Base-by-base conservation (phyloP, 768 basidiomycete genomes). In the Holtermanniella nyarrowii region DNA sequence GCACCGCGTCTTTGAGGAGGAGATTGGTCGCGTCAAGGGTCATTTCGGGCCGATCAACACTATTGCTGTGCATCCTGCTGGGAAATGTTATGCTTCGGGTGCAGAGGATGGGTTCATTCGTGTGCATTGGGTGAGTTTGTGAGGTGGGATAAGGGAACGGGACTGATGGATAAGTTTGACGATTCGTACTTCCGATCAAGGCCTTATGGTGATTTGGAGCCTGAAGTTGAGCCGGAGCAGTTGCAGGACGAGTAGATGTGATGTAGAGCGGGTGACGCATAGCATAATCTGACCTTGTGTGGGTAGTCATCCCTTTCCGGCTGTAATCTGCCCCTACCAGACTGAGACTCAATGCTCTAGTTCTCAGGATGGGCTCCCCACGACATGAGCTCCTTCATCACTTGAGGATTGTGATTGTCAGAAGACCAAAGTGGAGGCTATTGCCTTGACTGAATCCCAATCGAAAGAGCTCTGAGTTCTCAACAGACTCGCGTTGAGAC, bases 1-100 rank as follows among this genome's bases (percentile, higher is more conserved):
- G 89, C 93, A 99, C 77, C 88, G 85, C 61, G 77, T 93, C 31
- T 86, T 93, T 62, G 90, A 93, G 73, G 90, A 95, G 76, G 93
- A 97, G 70, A 85, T 97, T 49, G 90, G 93, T 16, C 82, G 91
- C 11, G 91, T 99, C 41, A 91, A 90, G 71, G 95, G 95, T 12
- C 93, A 97, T 72, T 99, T 97, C 55, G 69, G 68, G 41, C 69
- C 58, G 25, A 55, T 57, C 22, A 63, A 53, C 62, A 97, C 90
- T 3, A 84, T 99, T 56, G 91, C 91, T 26, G 83, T 90, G 1
- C 88, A 95, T 63, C 93, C 95, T 12, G 76, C 79, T 42, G 90
- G 91, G 18, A 86, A 81, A 26, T 78, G 78, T 40, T 99, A 90
- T 69, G 87, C 93, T 13, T 91, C 89, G 0, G 95, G 95, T 45